phyloP scores from a whole-genome alignment of 23 red algal genomes.

The Gracilaria domingensis region DNA sequence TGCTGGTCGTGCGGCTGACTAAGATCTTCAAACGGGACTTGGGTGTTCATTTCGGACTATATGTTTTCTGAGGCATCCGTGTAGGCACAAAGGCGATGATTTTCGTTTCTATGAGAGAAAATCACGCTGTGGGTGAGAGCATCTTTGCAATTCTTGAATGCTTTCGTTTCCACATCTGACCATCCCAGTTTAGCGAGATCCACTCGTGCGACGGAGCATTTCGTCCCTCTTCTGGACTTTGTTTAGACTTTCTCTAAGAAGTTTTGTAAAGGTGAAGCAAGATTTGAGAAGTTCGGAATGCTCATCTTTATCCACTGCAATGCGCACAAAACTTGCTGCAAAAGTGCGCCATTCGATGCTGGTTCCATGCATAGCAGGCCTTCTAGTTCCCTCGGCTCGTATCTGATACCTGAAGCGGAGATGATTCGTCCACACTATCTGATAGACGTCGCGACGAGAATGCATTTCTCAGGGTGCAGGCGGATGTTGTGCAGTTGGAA shows the following conservation, averaged over 20 bases:
- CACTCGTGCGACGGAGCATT: background rate
- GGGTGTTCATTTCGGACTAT: slow-evolving; percentile 19
- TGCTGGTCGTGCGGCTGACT: background rate
- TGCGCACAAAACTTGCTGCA: too few relatives aligned
- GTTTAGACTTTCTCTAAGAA: background rate
- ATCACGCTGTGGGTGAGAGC: background rate
- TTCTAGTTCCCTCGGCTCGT: too few relatives aligned
- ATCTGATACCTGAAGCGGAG: too few relatives aligned
- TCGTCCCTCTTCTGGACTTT: background rate
- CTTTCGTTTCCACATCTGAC: background rate
- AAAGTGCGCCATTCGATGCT: too few relatives aligned
- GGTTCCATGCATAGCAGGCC: too few relatives aligned
- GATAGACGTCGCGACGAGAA: too few relatives aligned
- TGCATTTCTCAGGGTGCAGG: too few relatives aligned
- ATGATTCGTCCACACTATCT: too few relatives aligned
- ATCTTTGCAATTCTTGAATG: background rate
- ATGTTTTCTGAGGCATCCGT: background rate
- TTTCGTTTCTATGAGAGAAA: background rate
- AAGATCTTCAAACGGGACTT: slow-evolving; percentile 7
- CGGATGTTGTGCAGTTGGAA: too few relatives aligned
- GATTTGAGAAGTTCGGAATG: too few relatives aligned
- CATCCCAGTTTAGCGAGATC: background rate
- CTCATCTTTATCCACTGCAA: too few relatives aligned
- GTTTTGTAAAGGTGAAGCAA: too few relatives aligned
- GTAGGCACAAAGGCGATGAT: background rate